A percentile compares a stretch with the other conserved stretches of the same genome.
These are phyloP conservation scores for Hemisphaericaspora xylanilytica DNA, from an alignment of 1,139 yeast species.

Conservation along the genomic window DNA sequence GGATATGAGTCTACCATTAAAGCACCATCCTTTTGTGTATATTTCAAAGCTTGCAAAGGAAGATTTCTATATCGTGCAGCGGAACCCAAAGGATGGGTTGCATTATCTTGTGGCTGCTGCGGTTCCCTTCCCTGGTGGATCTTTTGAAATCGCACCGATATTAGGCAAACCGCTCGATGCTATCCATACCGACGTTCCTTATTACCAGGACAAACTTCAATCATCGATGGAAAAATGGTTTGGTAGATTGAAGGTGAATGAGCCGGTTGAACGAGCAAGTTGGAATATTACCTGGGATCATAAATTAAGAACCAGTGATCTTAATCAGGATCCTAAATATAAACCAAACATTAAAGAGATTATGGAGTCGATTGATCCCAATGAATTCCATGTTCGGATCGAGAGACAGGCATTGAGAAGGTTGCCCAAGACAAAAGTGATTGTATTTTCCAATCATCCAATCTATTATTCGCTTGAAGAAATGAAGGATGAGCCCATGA, in stretches of 20 bases:
- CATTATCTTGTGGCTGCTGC: slow-evolving; percentile 73
- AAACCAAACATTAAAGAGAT: slow-evolving; percentile 28
- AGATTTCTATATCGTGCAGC: slow-evolving; percentile 62
- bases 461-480: slow-evolving; percentile 67
- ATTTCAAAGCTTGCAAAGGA: slow-evolving; percentile 73
- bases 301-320: slow-evolving; percentile 52
- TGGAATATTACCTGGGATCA: slow-evolving; percentile 78
- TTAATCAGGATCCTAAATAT: slow-evolving; percentile 46
- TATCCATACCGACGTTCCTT: slow-evolving; percentile 72
- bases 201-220: slow-evolving; percentile 62
- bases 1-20: slow-evolving; percentile 58
- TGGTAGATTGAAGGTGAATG: slow-evolving; percentile 53
- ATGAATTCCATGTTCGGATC: slow-evolving; percentile 55
- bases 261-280: slow-evolving; percentile 71
- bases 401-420: slow-evolving; percentile 54
- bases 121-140: slow-evolving; percentile 78
- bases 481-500: slow-evolving; percentile 73
- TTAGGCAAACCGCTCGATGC: slow-evolving; percentile 60
- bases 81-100: slow-evolving; percentile 51
- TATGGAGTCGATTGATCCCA: slow-evolving; percentile 37
- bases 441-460: slow-evolving; percentile 65
- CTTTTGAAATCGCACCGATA: slow-evolving; percentile 59
- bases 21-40: slow-evolving; percentile 60
- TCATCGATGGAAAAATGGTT: slow-evolving; percentile 78
- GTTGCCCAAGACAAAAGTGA: slow-evolving; percentile 46